Evolutionary conservation across 2,329 filamentous ascomycete genomes (phyloP).

Genomic region (Colletotrichum viniferum): DNA sequence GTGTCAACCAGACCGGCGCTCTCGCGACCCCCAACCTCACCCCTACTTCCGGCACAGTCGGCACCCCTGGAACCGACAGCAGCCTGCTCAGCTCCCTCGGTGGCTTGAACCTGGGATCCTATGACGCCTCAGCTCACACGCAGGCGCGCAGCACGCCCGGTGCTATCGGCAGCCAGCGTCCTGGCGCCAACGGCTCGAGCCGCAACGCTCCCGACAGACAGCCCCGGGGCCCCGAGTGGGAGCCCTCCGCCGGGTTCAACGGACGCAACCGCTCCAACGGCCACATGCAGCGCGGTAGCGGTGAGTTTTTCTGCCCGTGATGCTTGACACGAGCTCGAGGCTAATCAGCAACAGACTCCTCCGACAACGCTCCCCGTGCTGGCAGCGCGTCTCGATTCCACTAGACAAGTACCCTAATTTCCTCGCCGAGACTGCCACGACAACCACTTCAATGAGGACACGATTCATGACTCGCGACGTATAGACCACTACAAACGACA

Average conservation of each 20-base stretch:
- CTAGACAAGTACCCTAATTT: constrained; percentile 13
- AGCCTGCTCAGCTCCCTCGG: constrained; percentile 53
- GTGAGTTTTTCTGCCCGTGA: constrained; percentile 41
- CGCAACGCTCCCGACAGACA: constrained; percentile 63
- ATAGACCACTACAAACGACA: constrained; percentile 39
- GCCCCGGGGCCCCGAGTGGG: constrained; percentile 69
- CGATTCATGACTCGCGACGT: constrained; percentile 26
- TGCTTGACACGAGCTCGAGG: background rate
- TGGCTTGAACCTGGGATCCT: constrained; percentile 56
- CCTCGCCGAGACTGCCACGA: constrained; percentile 16
- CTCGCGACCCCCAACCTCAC: constrained; percentile 37
- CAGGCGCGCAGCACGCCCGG: constrained; percentile 56
- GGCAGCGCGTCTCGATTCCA: constrained; percentile 28
- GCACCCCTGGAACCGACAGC: constrained; percentile 42
- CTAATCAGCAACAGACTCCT: constrained; percentile 39
- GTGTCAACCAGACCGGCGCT: constrained; percentile 37
- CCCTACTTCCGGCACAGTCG: constrained; percentile 38
- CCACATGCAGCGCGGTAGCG: constrained; percentile 66
- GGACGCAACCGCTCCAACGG: constrained; percentile 61
- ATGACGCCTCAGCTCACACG: constrained; percentile 48
- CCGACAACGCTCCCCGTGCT: constrained; percentile 45
- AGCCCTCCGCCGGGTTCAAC: constrained; percentile 56
- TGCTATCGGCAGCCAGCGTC: constrained; percentile 69
- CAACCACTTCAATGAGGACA: constrained; percentile 18
- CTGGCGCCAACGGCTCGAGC: constrained; percentile 48